A percentile compares a stretch with the other conserved stretches of the same genome.
phyloP scores from a whole-genome alignment of 176 grass and related monocot species.

The Bromus sterilis region DNA sequence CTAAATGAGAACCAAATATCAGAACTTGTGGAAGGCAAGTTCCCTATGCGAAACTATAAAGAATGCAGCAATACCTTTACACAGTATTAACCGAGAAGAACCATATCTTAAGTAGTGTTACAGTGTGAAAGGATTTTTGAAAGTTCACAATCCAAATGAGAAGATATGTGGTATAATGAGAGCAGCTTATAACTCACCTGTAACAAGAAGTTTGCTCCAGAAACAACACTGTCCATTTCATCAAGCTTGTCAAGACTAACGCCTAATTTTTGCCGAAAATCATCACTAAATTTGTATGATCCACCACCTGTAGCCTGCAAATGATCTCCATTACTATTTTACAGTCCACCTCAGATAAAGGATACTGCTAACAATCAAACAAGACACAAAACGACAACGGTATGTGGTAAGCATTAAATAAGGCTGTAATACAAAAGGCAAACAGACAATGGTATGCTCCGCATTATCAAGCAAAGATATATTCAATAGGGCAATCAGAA shows the following conservation, averaged over 20 bases:
- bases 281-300: conserved; percentile 71
- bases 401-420: conserved; percentile 5
- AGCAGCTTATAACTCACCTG: conserved; percentile 39
- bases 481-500: not conserved
- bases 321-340: conserved; percentile 27
- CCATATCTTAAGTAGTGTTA: not conserved
- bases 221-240: conserved; percentile 91
- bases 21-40: not conserved
- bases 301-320: conserved; percentile 88
- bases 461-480: not conserved
- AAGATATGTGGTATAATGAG: not conserved
- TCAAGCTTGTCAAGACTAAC: conserved; percentile 93
- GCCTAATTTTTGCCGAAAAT: conserved; percentile 74
- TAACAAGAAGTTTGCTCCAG: conserved; percentile 87
- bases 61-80: not conserved
- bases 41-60: not conserved
- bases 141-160: not conserved
- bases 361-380: not conserved
- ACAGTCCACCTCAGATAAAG: not conserved
- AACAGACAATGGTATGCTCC: not conserved
- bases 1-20: not conserved
- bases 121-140: conserved; percentile 1
- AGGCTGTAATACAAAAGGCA: not conserved
- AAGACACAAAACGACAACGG: not conserved
- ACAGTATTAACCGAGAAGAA: not conserved